Percentiles rank a stretch among this genome's conserved stretches.
phyloP scores from a whole-genome alignment of 129 eudicot species.

The Arctium lappa region DNA sequence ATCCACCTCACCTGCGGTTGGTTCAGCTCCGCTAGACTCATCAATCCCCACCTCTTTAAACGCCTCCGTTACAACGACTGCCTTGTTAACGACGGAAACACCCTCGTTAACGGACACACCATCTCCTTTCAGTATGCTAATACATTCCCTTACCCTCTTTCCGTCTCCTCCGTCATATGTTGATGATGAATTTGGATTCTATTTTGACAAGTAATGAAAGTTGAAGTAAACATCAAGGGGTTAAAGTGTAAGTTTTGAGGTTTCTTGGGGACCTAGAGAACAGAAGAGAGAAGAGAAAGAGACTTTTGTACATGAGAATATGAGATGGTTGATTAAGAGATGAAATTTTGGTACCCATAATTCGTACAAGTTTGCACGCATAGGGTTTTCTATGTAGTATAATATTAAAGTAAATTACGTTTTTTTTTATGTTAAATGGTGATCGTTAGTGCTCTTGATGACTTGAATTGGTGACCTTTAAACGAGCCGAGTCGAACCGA shows the following conservation, averaged over 20 bases:
- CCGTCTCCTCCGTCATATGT: constrained; percentile 65
- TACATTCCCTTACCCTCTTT: constrained; percentile 67
- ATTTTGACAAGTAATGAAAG: neutral
- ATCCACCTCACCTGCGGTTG: constrained; percentile 39
- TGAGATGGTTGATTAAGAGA: neutral
- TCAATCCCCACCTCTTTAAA: constrained; percentile 31
- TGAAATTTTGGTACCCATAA: constrained; percentile 25
- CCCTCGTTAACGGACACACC: constrained; percentile 58
- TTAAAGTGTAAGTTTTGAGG: neutral
- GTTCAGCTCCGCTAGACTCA: constrained; percentile 36
- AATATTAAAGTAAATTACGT: no score
- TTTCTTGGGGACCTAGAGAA: neutral
- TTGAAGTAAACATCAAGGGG: neutral
- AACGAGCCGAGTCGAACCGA: no score
- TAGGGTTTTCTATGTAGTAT: no score
- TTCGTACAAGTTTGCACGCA: neutral
- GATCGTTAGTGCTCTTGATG: no score
- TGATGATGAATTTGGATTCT: neutral
- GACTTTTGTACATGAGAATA: constrained; percentile 25
- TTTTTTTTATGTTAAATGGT: no score
- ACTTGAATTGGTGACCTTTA: no score
- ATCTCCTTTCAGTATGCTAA: constrained; percentile 77
- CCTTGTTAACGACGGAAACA: constrained; percentile 72
- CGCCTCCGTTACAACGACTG: constrained; percentile 58
- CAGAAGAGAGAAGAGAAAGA: neutral